Conservation (phyloP, 2,329 filamentous ascomycete genomes). For the Microsporum canis region DNA sequence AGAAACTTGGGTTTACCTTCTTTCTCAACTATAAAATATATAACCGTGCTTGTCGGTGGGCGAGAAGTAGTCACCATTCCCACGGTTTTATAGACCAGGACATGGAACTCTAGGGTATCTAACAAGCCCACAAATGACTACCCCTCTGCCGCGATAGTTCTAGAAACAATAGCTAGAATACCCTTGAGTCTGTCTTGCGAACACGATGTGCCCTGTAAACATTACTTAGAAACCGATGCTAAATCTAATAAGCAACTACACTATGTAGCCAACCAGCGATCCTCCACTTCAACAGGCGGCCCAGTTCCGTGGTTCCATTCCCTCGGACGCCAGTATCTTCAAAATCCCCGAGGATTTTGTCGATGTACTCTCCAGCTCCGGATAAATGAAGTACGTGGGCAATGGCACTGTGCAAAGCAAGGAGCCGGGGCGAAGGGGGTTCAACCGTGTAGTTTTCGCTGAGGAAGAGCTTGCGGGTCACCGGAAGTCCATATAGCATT, state of each 20-base stretch:
- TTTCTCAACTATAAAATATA: no score
- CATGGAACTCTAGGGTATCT: no score
- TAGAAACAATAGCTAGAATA: no score
- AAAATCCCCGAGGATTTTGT: neutral
- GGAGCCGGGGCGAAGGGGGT: neutral
- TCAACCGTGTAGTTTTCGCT: constrained; percentile 20
- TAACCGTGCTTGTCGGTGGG: no score
- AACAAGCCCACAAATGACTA: no score
- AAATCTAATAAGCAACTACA: neutral
- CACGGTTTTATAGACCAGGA: no score
- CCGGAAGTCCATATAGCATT: neutral
- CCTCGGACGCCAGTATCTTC: neutral
- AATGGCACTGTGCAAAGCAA: constrained; percentile 6
- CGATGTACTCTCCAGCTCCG: neutral
- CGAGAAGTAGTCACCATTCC: no score
- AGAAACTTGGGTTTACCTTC: no score
- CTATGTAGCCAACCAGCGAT: neutral
- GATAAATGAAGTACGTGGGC: constrained; percentile 5
- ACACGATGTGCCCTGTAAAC: no score
- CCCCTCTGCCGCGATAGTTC: no score
- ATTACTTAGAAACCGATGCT: no score
- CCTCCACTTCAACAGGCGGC: neutral
- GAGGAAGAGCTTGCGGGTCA: constrained; percentile 22
- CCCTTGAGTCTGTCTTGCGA: no score
- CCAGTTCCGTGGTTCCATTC: neutral